Conservation (phyloP, 2,329 filamentous ascomycete species). For the Aspergillus viridinutans region DNA sequence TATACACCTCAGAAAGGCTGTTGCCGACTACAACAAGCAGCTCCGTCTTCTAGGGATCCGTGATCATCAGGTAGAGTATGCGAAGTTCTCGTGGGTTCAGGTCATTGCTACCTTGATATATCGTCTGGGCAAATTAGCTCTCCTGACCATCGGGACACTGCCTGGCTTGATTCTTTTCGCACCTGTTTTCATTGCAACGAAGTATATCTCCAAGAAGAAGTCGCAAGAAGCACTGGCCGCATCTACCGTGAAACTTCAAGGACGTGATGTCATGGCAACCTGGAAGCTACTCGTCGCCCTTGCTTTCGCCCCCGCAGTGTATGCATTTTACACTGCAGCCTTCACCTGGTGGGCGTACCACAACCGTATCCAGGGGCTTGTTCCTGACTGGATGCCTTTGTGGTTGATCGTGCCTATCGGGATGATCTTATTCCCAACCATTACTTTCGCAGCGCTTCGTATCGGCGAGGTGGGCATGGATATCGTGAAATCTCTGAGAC, state of each 20-base stretch:
- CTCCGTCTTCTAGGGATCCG: constrained; percentile 80
- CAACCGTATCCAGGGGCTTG: constrained; percentile 76
- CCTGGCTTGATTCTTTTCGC: constrained; percentile 84
- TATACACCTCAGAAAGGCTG: constrained; percentile 66
- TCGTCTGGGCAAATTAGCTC: constrained; percentile 68
- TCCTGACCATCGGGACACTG: constrained; percentile 75
- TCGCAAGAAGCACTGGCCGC: constrained; percentile 78
- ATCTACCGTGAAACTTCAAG: constrained; percentile 83
- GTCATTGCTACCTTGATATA: constrained; percentile 76
- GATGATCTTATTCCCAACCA: constrained; percentile 74
- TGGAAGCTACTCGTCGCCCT: constrained; percentile 91
- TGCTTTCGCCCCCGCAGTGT: constrained; percentile 75
- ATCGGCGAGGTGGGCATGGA: constrained; percentile 99
- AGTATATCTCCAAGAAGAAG: constrained; percentile 75
- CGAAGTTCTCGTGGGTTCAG: constrained; percentile 71
- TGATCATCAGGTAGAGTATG: constrained; percentile 93
- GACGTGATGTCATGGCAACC: constrained; percentile 84
- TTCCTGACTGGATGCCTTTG: constrained; percentile 74
- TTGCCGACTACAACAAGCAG: constrained; percentile 81
- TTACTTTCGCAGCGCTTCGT: constrained; percentile 88
- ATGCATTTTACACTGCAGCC: constrained; percentile 72
- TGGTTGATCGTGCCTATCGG: constrained; percentile 72
- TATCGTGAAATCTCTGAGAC: constrained; percentile 89
- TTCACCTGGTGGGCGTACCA: constrained; percentile 73
- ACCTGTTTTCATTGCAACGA: constrained; percentile 80